Base-by-base conservation (phyloP, 768 basidiomycete genomes). In the Plicaturopsis crispa region DNA sequence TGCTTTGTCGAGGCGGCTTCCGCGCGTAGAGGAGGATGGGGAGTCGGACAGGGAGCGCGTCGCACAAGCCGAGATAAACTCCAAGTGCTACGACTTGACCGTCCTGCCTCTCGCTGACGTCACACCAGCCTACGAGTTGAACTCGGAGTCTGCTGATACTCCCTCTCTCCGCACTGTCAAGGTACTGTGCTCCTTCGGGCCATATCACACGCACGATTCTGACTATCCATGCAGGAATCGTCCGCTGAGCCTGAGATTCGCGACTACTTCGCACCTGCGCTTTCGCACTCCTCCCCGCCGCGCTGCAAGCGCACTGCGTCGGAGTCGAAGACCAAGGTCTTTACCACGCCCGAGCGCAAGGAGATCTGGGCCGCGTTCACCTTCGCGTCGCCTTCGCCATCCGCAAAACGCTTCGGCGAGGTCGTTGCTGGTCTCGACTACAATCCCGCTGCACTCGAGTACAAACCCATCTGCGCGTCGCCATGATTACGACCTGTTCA, bases 31-130 rank as follows among this genome's bases (percentile, higher is more conserved):
- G 24, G 75, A 77, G 48, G 75, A 76, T 48, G 59, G 40, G 11
- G 52, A 52, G 21, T 61, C 57, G 45, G 55, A 54, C 24, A 30
- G 42, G 17, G 50, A 60, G 46, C 39, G 47, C 13, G 43, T 69
- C 24, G 53, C 66, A 12, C 80, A 85, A 51, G 67, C 66, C 3
- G 59, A 66, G 30, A 76, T 81, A 37, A 77, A 85, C 49, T 75
- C 84, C n/a, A 73, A 72, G 35, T 86, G 84, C 60, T 84, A 86
- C 51, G 84, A 85, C 49, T 54, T 87, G 46, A 88, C 84, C 4
- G 84, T 88, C 46, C 64, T 72, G 50, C 85, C 85, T 31, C 58
- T 88, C 47, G 85, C 85, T 24, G 84, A 88, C 55, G 77, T 88
- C 34, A 57, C 69, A 30, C 65, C 72, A 44, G 85, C 85, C 0